Conservation (phyloP, 2,329 filamentous ascomycete species). For the Rhynchosporium secalis region DNA sequence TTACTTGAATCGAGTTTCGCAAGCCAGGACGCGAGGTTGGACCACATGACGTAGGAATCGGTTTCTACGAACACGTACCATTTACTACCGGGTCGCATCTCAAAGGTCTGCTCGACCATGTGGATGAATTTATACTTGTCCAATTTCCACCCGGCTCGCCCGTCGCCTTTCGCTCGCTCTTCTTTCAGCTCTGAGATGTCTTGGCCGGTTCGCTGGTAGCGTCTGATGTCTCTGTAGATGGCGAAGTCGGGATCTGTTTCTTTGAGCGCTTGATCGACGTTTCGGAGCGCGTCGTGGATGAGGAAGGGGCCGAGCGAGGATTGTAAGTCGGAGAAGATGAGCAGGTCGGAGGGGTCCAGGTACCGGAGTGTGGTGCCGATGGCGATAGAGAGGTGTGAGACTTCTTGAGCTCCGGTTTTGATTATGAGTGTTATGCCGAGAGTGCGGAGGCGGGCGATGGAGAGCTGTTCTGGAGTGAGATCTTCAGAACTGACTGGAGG, state of each 20-base stretch:
- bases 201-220: slow-evolving; percentile 48
- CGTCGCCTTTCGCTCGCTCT: slow-evolving; percentile 18
- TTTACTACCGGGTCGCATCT: slow-evolving; percentile 51
- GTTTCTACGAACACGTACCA: slow-evolving; percentile 63
- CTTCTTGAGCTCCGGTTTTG: slow-evolving; percentile 59
- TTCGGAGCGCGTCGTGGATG: slow-evolving; percentile 50
- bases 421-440: slow-evolving; percentile 46
- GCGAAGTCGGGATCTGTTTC: slow-evolving; percentile 49
- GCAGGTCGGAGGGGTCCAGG: slow-evolving; percentile 45
- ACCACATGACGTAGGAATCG: slow-evolving; percentile 58
- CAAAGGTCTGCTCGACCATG: slow-evolving; percentile 56
- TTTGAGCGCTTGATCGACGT: slow-evolving; percentile 46
- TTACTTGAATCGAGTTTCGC: slow-evolving; percentile 45
- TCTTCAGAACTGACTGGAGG: not conserved
- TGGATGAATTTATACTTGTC: slow-evolving; percentile 65
- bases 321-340: slow-evolving; percentile 60
- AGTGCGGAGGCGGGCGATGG: slow-evolving; percentile 19
- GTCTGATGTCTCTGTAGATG: slow-evolving; percentile 43
- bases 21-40: slow-evolving; percentile 53
- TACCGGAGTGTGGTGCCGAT: slow-evolving; percentile 54
- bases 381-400: slow-evolving; percentile 54
- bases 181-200: slow-evolving; percentile 45
- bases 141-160: slow-evolving; percentile 50
- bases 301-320: slow-evolving; percentile 48
- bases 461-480: slow-evolving; percentile 20